phyloP scores from a whole-genome alignment of 495 filamentous ascomycete species.

The Barbatosphaeria neglecta region DNA sequence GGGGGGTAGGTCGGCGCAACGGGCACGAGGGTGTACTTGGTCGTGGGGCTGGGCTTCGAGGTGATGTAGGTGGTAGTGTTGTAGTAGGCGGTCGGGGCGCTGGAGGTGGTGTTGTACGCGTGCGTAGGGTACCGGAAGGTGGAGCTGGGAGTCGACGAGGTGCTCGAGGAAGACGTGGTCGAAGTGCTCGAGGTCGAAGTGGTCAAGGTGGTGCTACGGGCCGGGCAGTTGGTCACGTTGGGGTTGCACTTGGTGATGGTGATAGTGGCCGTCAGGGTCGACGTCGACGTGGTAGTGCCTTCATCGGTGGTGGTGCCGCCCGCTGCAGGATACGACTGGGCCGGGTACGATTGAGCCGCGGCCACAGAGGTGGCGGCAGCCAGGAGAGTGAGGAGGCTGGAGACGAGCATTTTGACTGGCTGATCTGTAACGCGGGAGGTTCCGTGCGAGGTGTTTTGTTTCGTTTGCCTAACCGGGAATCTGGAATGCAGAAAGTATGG shows the following conservation, averaged over 20 bases:
- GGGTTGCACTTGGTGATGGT: slow-evolving; percentile 38
- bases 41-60: slow-evolving; percentile 13
- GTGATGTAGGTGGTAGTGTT: slow-evolving; percentile 13
- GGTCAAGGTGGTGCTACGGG: slow-evolving; percentile 16
- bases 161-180: slow-evolving; percentile 3
- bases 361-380: slow-evolving; percentile 18
- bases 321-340: too few relatives aligned
- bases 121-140: slow-evolving; percentile 17
- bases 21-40: slow-evolving; percentile 4
- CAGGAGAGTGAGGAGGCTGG: slow-evolving; percentile 20
- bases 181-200: slow-evolving; percentile 9
- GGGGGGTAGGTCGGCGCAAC: slow-evolving; percentile 6
- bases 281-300: slow-evolving; percentile 28
- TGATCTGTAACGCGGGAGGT: background rate
- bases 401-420: slow-evolving; percentile 24
- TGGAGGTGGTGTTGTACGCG: slow-evolving; percentile 23
- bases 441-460: background rate
- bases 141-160: background rate
- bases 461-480: background rate
- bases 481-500: background rate
- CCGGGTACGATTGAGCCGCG: slow-evolving; percentile 13
- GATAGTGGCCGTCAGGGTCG: slow-evolving; percentile 31
- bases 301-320: too few relatives aligned
- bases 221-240: slow-evolving; percentile 31
- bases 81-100: slow-evolving; percentile 25